phyloP scores from a whole-genome alignment of 306 rosid genomes.

The Sophora flavescens region DNA sequence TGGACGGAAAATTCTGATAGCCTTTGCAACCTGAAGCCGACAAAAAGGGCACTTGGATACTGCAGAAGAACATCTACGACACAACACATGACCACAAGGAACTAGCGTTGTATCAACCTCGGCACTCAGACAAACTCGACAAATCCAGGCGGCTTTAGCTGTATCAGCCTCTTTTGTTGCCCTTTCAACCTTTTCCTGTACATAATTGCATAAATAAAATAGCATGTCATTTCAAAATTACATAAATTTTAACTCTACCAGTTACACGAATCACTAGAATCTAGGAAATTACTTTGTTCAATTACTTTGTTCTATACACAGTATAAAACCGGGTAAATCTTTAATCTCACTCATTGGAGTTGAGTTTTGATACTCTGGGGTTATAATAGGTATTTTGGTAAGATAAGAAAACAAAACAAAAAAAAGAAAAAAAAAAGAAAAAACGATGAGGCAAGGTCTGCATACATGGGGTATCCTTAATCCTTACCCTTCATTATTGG shows the following conservation, averaged over 20 bases:
- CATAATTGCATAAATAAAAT: no score
- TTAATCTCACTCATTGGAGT: no score
- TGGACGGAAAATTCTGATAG: constrained; percentile 83
- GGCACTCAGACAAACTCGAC: constrained; percentile 86
- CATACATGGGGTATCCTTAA: no score
- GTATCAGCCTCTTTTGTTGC: constrained; percentile 92
- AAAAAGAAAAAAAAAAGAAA: no score
- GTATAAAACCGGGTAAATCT: no score
- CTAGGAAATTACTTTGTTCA: constrained; percentile 31
- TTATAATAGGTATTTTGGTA: no score
- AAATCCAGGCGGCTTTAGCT: constrained; percentile 93
- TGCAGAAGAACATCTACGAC: constrained; percentile 90
- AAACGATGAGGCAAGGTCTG: no score
- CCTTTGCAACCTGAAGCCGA: constrained; percentile 80
- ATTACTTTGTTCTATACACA: neutral
- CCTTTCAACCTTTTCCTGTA: constrained; percentile 80
- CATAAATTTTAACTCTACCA: neutral
- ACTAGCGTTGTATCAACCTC: constrained; percentile 85
- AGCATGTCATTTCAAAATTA: constrained; percentile 33
- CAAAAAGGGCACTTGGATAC: constrained; percentile 95
- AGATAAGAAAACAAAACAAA: no score
- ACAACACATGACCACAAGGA: constrained; percentile 98
- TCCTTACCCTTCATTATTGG: no score
- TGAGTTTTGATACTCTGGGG: no score
- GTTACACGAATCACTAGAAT: constrained; percentile 27